Evolutionary conservation across 768 basidiomycete genomes (phyloP).

Genomic region (Cystobasidium tubakii): DNA sequence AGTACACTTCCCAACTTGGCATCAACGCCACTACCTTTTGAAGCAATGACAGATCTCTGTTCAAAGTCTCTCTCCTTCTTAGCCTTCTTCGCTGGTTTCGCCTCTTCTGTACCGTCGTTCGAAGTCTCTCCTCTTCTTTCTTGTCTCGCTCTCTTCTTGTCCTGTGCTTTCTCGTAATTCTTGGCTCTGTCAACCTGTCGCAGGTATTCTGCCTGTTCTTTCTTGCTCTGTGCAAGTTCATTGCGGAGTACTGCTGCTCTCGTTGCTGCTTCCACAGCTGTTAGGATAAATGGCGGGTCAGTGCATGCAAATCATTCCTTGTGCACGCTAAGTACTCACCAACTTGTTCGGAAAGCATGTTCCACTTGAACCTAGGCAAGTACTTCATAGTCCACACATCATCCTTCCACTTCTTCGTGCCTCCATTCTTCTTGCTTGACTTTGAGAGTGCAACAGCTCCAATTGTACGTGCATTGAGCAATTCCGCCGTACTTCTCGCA

Average conservation of each 20-base stretch:
- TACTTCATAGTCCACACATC: slow-evolving; percentile 99
- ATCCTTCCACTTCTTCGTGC: slow-evolving; percentile 62
- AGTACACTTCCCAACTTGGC: slow-evolving; percentile 33
- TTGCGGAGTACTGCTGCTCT: slow-evolving; percentile 83
- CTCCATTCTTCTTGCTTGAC: slow-evolving; percentile 13
- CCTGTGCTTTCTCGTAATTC: slow-evolving; percentile 50
- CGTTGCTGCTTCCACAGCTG: slow-evolving; percentile 87
- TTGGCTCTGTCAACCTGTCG: slow-evolving; percentile 88
- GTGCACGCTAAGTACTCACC: slow-evolving; percentile 70
- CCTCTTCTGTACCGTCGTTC: background rate
- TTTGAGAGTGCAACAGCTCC: slow-evolving; percentile 52
- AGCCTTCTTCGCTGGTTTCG: slow-evolving; percentile 3
- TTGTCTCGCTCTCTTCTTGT: slow-evolving; percentile 37
- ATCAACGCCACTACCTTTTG: slow-evolving; percentile 26
- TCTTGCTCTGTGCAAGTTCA: slow-evolving; percentile 76
- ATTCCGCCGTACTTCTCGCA: slow-evolving; percentile 79
- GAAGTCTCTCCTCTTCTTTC: slow-evolving; percentile 10
- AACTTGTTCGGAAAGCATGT: slow-evolving; percentile 96
- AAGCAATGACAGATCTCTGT: slow-evolving; percentile 21
- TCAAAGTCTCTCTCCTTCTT: slow-evolving; percentile 29
- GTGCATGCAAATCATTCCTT: background rate
- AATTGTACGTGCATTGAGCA: slow-evolving; percentile 93
- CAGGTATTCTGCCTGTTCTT: slow-evolving; percentile 87
- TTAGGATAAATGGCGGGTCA: slow-evolving; percentile 4
- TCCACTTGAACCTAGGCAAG: slow-evolving; percentile 94